Conservation (phyloP, 192 early-diverging fungal species). For the Mortierella hygrophila region DNA sequence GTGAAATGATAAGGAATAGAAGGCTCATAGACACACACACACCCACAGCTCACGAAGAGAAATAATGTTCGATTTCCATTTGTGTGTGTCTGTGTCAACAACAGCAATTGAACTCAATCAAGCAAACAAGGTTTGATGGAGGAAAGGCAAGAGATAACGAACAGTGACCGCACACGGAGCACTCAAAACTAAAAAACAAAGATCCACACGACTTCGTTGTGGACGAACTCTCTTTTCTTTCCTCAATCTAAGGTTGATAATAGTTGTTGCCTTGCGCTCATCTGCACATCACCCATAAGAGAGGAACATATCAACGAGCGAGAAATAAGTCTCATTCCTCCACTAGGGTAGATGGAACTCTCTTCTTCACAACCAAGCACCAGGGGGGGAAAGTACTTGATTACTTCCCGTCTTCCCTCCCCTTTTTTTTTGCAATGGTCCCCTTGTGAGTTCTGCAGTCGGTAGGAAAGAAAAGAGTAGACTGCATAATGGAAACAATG, state of each 20-base stretch:
- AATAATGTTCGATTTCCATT: background rate
- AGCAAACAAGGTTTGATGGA: background rate
- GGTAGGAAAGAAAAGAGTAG: background rate
- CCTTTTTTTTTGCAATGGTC: background rate
- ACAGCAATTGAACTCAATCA: background rate
- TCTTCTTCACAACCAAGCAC: background rate
- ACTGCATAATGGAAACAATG: background rate
- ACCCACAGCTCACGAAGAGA: background rate
- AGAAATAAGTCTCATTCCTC: background rate
- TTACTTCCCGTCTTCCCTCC: background rate
- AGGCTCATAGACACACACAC: background rate
- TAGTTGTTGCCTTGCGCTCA: background rate
- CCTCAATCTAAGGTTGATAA: background rate
- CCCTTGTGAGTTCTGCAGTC: background rate
- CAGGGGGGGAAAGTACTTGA: background rate
- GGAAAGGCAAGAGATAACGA: background rate
- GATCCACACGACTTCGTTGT: background rate
- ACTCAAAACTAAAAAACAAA: background rate
- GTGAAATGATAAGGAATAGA: too few relatives aligned
- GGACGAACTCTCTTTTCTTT: background rate
- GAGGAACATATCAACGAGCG: background rate
- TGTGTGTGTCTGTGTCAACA: background rate
- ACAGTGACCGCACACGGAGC: background rate
- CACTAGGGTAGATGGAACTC: background rate
- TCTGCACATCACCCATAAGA: constrained; percentile 2